A percentile compares a stretch with the other conserved stretches of the same genome.
phyloP scores from a whole-genome alignment of 768 basidiomycete species.

The Clavulina sp. region DNA sequence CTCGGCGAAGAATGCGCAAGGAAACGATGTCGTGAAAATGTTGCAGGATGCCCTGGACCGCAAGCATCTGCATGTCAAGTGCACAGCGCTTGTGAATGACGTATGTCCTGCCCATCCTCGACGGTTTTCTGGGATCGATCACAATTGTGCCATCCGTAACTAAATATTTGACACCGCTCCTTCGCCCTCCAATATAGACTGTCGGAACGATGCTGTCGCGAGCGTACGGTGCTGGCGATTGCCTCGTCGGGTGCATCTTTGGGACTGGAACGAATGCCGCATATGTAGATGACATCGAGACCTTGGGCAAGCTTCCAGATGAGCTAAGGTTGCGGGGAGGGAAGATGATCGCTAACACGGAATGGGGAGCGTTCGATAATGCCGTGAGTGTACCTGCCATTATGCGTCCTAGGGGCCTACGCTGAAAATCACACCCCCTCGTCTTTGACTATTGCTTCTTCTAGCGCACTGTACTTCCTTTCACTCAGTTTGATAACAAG shows the following conservation, averaged over 20 bases:
- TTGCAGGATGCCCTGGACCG: slow-evolving; percentile 84
- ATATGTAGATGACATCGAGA: slow-evolving; percentile 75
- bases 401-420: not conserved
- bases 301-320: slow-evolving; percentile 61
- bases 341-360: slow-evolving; percentile 89
- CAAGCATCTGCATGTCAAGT: slow-evolving; percentile 82
- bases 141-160: too few relatives aligned
- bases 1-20: slow-evolving; percentile 74
- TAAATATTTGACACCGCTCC: too few relatives aligned
- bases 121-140: slow-evolving; percentile 5
- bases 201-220: slow-evolving; percentile 88
- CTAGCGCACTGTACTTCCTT: slow-evolving; percentile 66
- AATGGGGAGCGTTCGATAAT: slow-evolving; percentile 98
- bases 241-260: slow-evolving; percentile 75
- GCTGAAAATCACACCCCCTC: too few relatives aligned
- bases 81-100: slow-evolving; percentile 87
- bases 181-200: slow-evolving; percentile 43
- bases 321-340: slow-evolving; percentile 31
- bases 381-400: slow-evolving; percentile 32
- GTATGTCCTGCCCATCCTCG: slow-evolving; percentile 27
- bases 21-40: slow-evolving; percentile 75
- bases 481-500: slow-evolving; percentile 79
- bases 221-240: slow-evolving; percentile 85
- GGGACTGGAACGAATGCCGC: slow-evolving; percentile 98
- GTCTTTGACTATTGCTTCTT: slow-evolving; percentile 4